These are phyloP conservation scores for Sophora flavescens DNA, from an alignment of 306 rosid genomes.

Conservation along the genomic window DNA sequence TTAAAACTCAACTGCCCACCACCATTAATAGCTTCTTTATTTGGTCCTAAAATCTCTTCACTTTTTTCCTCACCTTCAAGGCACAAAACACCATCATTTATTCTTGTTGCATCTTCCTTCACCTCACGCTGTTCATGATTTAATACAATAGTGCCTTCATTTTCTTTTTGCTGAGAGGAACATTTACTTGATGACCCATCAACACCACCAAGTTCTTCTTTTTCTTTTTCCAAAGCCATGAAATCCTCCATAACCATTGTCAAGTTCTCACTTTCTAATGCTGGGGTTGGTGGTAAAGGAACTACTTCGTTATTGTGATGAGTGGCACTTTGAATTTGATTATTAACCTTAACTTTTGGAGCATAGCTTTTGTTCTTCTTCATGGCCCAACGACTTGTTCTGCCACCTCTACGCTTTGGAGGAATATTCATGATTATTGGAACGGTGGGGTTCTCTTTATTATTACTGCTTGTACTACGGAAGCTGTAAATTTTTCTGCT, in stretches of 20 bases:
- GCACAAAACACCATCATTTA: background rate
- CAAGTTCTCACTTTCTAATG: slow-evolving; percentile 39
- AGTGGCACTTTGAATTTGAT: background rate
- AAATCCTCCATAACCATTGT: background rate
- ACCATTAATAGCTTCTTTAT: slow-evolving; percentile 14
- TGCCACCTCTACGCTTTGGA: slow-evolving; percentile 57
- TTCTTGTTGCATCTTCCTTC: background rate
- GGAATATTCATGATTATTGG: slow-evolving; percentile 41
- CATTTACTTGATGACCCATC: background rate
- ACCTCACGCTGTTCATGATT: background rate
- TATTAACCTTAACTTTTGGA: background rate
- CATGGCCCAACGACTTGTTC: slow-evolving; percentile 65
- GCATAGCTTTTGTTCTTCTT: slow-evolving; percentile 48
- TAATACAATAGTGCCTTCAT: background rate
- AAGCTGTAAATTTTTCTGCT: slow-evolving; percentile 66
- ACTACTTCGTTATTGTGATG: background rate
- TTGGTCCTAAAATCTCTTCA: background rate
- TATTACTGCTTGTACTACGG: slow-evolving; percentile 31
- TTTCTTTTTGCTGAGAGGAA: background rate
- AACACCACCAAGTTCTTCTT: background rate
- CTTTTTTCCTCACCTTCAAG: slow-evolving; percentile 3
- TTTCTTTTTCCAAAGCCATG: background rate
- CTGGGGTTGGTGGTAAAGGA: slow-evolving; percentile 40
- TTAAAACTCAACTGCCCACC: slow-evolving; percentile 43
- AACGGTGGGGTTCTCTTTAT: background rate